These are phyloP conservation scores for Coemansia asiatica DNA, from an alignment of 192 early-diverging fungal species.

Conservation along the genomic window DNA sequence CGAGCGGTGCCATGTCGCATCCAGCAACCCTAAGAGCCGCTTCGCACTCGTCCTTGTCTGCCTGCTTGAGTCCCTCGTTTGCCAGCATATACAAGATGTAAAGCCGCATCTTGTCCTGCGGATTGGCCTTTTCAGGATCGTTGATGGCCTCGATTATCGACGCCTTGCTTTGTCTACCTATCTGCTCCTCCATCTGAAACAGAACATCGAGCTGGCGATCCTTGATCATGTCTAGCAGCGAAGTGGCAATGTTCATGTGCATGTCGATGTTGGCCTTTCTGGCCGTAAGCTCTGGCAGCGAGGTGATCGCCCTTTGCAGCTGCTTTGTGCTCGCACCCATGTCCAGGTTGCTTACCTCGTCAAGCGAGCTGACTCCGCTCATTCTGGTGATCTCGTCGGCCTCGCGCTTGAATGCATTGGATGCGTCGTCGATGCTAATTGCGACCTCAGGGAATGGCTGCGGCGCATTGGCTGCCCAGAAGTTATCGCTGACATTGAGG, in stretches of 20 bases:
- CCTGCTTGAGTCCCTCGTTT: slow-evolving; percentile 66
- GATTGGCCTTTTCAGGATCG: slow-evolving; percentile 76
- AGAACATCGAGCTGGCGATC: slow-evolving; percentile 91
- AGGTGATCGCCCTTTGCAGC: slow-evolving; percentile 86
- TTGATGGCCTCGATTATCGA: slow-evolving; percentile 78
- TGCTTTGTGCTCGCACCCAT: slow-evolving; percentile 82
- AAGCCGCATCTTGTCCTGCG: slow-evolving; percentile 88
- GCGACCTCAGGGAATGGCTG: slow-evolving; percentile 97
- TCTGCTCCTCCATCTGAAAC: slow-evolving; percentile 90
- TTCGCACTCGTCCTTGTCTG: slow-evolving; percentile 85
- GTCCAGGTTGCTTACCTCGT: slow-evolving; percentile 57
- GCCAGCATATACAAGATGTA: slow-evolving; percentile 88
- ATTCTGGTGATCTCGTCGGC: slow-evolving; percentile 88
- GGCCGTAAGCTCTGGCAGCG: slow-evolving; percentile 93
- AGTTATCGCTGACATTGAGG: slow-evolving; percentile 84
- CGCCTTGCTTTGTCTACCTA: slow-evolving; percentile 75
- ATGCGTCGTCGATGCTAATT: slow-evolving; percentile 90
- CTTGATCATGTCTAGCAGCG: slow-evolving; percentile 83
- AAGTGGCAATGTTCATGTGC: slow-evolving; percentile 98
- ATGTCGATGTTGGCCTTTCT: slow-evolving; percentile 92
- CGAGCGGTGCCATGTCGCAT: slow-evolving; percentile 70
- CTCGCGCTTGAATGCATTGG: slow-evolving; percentile 93
- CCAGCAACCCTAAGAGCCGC: slow-evolving; percentile 72
- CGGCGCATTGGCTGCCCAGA: slow-evolving; percentile 90
- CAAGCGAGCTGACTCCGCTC: slow-evolving; percentile 77